These are phyloP conservation scores for Cordia subcordata DNA, from an alignment of 257 asterid species.

Conservation along the genomic window DNA sequence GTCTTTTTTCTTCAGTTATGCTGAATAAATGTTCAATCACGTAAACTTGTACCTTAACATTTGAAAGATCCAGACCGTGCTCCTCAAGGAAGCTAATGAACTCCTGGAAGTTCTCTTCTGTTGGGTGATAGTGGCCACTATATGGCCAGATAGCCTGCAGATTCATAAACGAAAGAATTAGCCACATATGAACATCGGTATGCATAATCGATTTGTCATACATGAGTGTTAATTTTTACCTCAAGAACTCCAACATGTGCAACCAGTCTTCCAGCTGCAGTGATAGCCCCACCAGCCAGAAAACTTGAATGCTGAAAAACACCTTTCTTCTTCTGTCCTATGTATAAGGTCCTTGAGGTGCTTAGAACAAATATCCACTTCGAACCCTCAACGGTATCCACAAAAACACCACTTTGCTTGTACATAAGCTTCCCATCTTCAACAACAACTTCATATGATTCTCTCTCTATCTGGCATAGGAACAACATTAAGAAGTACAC, in stretches of 20 bases:
- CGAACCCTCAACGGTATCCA: slow-evolving; percentile 16
- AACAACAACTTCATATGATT: slow-evolving; percentile 16
- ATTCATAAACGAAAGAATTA: slow-evolving; percentile 3
- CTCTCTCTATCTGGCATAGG: slow-evolving; percentile 16
- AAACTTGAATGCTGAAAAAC: slow-evolving; percentile 23
- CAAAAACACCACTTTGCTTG: slow-evolving; percentile 14
- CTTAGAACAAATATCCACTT: slow-evolving; percentile 25
- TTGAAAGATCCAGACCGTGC: slow-evolving; percentile 60
- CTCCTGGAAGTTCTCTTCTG: slow-evolving; percentile 83
- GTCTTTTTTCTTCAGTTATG: too few relatives aligned
- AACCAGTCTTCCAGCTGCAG: slow-evolving; percentile 23
- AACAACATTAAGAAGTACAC: background rate
- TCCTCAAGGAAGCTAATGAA: slow-evolving; percentile 81
- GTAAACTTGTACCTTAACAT: slow-evolving; percentile 60
- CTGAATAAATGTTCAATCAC: background rate
- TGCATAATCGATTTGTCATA: background rate
- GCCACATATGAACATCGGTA: background rate
- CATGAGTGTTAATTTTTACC: background rate
- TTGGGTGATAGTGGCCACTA: slow-evolving; percentile 94
- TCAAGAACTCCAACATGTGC: slow-evolving; percentile 19
- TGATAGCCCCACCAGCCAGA: slow-evolving; percentile 25
- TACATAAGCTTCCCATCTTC: slow-evolving; percentile 20
- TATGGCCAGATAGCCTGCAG: slow-evolving; percentile 91
- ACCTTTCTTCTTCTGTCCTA: slow-evolving; percentile 21
- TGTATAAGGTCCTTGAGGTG: slow-evolving; percentile 16